A percentile compares a stretch with the other conserved stretches of the same genome.
Evolutionary conservation across 257 asterid genomes (phyloP).

Genomic region (Penstemon newberryi): DNA sequence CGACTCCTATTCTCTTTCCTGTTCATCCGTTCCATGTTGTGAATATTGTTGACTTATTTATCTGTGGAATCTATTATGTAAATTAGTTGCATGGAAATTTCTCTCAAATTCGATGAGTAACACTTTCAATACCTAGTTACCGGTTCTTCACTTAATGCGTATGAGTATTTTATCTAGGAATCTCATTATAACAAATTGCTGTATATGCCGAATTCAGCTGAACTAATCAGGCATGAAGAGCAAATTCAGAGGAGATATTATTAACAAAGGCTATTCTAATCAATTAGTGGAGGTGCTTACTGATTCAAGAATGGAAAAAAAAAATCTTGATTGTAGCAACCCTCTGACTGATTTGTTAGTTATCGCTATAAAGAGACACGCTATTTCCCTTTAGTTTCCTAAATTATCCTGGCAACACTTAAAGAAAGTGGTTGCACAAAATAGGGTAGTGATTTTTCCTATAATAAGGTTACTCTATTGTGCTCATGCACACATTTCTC

Average conservation of each 20-base stretch:
- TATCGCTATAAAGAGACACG: neutral
- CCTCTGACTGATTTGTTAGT: neutral
- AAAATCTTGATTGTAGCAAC: neutral
- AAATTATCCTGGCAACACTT: constrained; percentile 4
- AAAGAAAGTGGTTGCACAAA: neutral
- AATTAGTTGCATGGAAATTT: neutral
- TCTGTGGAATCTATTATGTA: constrained; percentile 11
- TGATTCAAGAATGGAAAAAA: neutral
- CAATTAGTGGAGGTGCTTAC: constrained; percentile 11
- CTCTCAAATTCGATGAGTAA: constrained; percentile 8
- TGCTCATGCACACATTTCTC: neutral
- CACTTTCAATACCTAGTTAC: neutral
- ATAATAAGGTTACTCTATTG: neutral
- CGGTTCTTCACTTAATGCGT: neutral
- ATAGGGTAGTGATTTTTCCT: neutral
- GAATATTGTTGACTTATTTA: constrained; percentile 17
- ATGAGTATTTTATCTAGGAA: constrained; percentile 17
- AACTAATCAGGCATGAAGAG: neutral
- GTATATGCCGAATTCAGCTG: constrained; percentile 14
- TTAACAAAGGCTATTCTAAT: constrained; percentile 2
- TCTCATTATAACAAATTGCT: neutral
- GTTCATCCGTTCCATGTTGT: constrained; percentile 11
- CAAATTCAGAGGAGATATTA: neutral
- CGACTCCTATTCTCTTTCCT: constrained; percentile 4
- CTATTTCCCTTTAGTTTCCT: neutral